Base-by-base conservation (phyloP, 1,284 basidiomycete species). In the Ustilago lituana region DNA sequence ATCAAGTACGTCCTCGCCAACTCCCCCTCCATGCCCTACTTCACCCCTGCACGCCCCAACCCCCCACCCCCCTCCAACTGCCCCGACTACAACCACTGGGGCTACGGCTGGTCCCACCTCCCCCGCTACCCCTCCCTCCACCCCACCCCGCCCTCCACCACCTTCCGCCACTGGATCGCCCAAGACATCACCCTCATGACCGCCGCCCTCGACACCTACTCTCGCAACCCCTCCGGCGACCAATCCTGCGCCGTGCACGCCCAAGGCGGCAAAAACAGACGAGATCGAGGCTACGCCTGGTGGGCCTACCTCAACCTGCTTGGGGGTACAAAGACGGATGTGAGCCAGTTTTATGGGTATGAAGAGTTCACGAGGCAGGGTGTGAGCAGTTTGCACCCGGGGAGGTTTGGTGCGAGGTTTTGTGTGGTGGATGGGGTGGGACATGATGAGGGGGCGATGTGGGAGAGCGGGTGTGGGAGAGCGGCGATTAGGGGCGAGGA, bases 221-320 rank as follows among this genome's bases (percentile, higher is more conserved):
- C 54, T 9, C 50, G 61, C 22, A 60, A 67, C 35, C 36, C 26
- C 3, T 46, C 47, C 9, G 64, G 64, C 33, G 64, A 70, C 33
- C 67, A 72, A 35, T 56, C 43, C 52, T 68, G 61, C 46, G 45
- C 43, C 23, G 73, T 54, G n/a, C 53, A 50, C 22, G 48, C 69
- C 0, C 74, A 76, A 35, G 74, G 74, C 20, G 71, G 71, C 7
- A 36, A 54, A n/a, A 70, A 74, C 45, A 55, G 74, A 14, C 51
- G 74, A 10, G 74, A 76, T 49, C 62, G 74, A 14, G 70, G 70
- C 44, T 72, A 73, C 44, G 73, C 72, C 32, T 74, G 48, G 39
- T 76, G 72, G 72, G 61, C 61, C 15, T 71, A 76, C 64, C 19
- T 72, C 43, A 76, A 76, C 55, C 54, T 73, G 6, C 57, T 76